Percentiles rank a stretch among this genome's conserved stretches.
Conservation (phyloP, 2,329 filamentous ascomycete species). For the Sphaerulina musiva region DNA sequence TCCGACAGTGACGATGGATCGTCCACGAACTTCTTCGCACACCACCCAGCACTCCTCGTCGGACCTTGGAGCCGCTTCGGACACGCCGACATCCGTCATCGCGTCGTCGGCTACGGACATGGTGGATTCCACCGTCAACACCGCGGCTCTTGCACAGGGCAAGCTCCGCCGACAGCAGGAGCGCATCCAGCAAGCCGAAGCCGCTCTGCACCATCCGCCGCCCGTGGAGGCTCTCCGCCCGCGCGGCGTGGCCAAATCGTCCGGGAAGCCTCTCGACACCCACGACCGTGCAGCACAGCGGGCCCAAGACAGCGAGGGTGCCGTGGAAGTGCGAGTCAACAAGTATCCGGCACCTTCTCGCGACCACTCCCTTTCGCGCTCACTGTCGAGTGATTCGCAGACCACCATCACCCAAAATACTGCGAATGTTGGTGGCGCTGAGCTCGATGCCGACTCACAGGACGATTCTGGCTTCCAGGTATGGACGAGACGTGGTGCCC, state of each 20-base stretch:
- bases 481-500: slow-evolving; percentile 25
- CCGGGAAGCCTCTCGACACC: slow-evolving; percentile 28
- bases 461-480: slow-evolving; percentile 29
- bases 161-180: slow-evolving; percentile 32
- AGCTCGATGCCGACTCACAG: slow-evolving; percentile 19
- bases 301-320: slow-evolving; percentile 8
- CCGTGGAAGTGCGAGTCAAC: slow-evolving; percentile 29
- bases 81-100: background rate
- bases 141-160: slow-evolving; percentile 25
- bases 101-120: background rate
- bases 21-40: background rate
- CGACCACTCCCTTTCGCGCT: slow-evolving; percentile 23
- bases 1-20: slow-evolving; percentile 13
- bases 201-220: slow-evolving; percentile 20
- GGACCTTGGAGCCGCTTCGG: background rate
- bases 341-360: slow-evolving; percentile 26
- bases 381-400: slow-evolving; percentile 27
- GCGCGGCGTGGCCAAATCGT: slow-evolving; percentile 22
- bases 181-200: slow-evolving; percentile 30
- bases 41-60: slow-evolving; percentile 6
- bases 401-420: slow-evolving; percentile 14
- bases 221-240: slow-evolving; percentile 12
- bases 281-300: background rate
- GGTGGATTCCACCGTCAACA: slow-evolving; percentile 4
- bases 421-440: slow-evolving; percentile 6